A percentile compares a stretch with the other conserved stretches of the same genome.
phyloP scores from a whole-genome alignment of 2,329 filamentous ascomycete genomes.

The Fusarium haematococcum region DNA sequence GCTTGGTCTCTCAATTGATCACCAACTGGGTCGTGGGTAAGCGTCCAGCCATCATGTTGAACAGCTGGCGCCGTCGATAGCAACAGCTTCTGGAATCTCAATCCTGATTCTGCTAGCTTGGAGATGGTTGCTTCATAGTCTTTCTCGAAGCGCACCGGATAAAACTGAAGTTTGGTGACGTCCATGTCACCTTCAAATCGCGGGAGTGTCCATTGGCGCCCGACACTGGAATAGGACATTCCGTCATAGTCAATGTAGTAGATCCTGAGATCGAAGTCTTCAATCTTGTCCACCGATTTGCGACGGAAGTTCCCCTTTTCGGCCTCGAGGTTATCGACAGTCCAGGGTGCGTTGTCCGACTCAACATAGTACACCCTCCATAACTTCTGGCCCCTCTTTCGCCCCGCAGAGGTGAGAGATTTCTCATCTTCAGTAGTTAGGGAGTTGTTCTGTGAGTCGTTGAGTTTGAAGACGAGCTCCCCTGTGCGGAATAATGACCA shows the following conservation, averaged over 20 bases:
- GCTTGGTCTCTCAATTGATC: background rate
- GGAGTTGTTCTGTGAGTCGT: too few relatives aligned
- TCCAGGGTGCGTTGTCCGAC: too few relatives aligned
- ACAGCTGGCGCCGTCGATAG: background rate
- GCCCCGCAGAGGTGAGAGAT: too few relatives aligned
- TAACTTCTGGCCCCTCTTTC: too few relatives aligned
- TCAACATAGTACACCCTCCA: too few relatives aligned
- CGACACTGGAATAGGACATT: background rate
- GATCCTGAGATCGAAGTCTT: too few relatives aligned
- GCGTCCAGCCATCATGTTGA: constrained; percentile 1
- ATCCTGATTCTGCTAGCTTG: background rate
- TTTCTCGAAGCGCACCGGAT: background rate
- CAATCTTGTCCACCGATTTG: too few relatives aligned
- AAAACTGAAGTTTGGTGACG: background rate
- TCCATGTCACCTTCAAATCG: background rate
- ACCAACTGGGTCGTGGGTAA: background rate
- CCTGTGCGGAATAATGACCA: background rate
- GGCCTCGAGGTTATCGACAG: too few relatives aligned
- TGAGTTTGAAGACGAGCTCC: background rate
- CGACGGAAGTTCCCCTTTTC: too few relatives aligned
- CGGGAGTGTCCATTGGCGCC: background rate
- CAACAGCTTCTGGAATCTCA: background rate
- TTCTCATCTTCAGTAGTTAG: background rate
- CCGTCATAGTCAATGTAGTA: constrained; percentile 1
- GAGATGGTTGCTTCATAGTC: background rate